Conservation (phyloP, 495 filamentous ascomycete species). For the Neurospora sp. region DNA sequence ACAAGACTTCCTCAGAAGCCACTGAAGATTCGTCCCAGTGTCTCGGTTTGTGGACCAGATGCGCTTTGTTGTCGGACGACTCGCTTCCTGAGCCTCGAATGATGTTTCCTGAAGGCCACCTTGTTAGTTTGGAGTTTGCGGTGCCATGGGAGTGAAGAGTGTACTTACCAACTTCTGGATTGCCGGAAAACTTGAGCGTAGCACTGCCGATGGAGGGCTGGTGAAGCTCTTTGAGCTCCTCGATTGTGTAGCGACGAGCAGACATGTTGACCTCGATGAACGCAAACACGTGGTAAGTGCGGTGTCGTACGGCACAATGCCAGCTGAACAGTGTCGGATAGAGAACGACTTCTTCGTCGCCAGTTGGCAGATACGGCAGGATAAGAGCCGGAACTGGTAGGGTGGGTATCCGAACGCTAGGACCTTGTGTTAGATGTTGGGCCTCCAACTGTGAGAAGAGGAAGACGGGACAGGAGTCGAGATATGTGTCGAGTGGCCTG, state of each 20-base stretch:
- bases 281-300: constrained; percentile 26
- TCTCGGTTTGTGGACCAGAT: constrained; percentile 14
- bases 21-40: constrained; percentile 17
- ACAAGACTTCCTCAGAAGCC: constrained; percentile 19
- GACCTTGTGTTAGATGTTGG: constrained; percentile 20
- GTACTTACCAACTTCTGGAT: constrained; percentile 27
- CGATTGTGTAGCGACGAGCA: constrained; percentile 22
- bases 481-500: neutral
- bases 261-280: constrained; percentile 24
- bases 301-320: constrained; percentile 10
- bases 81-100: constrained; percentile 13
- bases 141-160: neutral
- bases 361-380: constrained; percentile 2
- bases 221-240: constrained; percentile 29
- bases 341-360: neutral
- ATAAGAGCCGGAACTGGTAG: constrained; percentile 15
- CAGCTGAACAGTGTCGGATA: constrained; percentile 25
- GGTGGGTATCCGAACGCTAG: constrained; percentile 8
- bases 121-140: constrained; percentile 6
- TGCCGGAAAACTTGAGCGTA: constrained; percentile 11
- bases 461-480: constrained; percentile 15
- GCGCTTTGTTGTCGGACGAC: constrained; percentile 7
- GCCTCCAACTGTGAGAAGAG: constrained; percentile 28
- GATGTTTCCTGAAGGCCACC: constrained; percentile 14
- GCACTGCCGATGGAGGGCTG: neutral